These are phyloP conservation scores for Triangularia setosa DNA, from an alignment of 2,329 filamentous ascomycete genomes.

Conservation along the genomic window DNA sequence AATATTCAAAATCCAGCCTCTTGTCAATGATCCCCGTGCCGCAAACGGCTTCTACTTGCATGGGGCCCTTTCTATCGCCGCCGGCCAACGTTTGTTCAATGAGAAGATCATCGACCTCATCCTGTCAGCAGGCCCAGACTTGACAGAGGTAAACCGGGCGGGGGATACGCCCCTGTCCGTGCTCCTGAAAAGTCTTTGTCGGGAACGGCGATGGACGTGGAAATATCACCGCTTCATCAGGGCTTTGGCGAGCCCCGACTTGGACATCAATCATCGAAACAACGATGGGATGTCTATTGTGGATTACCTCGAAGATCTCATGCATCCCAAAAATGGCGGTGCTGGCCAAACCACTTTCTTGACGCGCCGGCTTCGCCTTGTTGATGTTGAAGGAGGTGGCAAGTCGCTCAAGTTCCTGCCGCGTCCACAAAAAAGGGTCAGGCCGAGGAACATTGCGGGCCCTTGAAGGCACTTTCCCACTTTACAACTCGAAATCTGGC, in stretches of 20 bases:
- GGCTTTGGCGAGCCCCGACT: slow-evolving; percentile 7
- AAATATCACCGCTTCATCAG: slow-evolving; percentile 19
- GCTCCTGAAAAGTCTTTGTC: slow-evolving; percentile 12
- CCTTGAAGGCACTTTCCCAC: neutral
- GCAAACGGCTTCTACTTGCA: slow-evolving; percentile 16
- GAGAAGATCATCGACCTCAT: slow-evolving; percentile 16
- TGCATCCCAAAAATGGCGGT: slow-evolving; percentile 5
- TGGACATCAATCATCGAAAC: slow-evolving; percentile 18
- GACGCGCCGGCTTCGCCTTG: slow-evolving; percentile 14
- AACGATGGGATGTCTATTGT: slow-evolving; percentile 7
- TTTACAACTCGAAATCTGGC: neutral
- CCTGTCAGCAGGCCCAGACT: slow-evolving; percentile 11
- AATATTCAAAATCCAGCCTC: slow-evolving; percentile 13
- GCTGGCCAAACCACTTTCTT: slow-evolving; percentile 10
- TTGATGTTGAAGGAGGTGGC: slow-evolving; percentile 5
- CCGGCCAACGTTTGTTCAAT: slow-evolving; percentile 5
- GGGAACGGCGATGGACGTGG: slow-evolving; percentile 9
- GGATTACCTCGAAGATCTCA: slow-evolving; percentile 14
- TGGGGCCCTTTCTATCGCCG: slow-evolving; percentile 5
- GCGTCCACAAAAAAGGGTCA: slow-evolving; percentile 11
- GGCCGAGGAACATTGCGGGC: slow-evolving; percentile 1
- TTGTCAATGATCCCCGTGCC: slow-evolving; percentile 10
- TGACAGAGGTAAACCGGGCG: slow-evolving; percentile 9
- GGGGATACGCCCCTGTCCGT: slow-evolving; percentile 18
- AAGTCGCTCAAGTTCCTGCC: slow-evolving; percentile 15